A percentile compares a stretch with the other conserved stretches of the same genome.
These are phyloP conservation scores for Candida tibetensis DNA, from an alignment of 805 yeast species.

Conservation along the genomic window DNA sequence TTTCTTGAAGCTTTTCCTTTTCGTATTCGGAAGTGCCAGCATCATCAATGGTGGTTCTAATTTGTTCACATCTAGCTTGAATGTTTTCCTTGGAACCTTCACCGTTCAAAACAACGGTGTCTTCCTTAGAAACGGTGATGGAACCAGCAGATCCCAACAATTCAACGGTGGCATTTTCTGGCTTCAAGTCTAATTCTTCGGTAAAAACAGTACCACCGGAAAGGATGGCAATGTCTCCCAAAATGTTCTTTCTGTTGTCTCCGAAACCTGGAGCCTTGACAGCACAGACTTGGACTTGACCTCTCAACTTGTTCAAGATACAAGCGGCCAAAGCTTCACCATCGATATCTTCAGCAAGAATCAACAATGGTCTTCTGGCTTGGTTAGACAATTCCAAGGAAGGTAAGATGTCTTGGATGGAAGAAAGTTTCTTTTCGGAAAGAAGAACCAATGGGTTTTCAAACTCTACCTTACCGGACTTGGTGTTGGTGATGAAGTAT, in stretches of 20 bases:
- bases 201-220: constrained; percentile 92
- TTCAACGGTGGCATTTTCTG: constrained; percentile 89
- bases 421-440: constrained; percentile 88
- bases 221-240: constrained; percentile 92
- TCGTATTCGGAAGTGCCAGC: constrained; percentile 84
- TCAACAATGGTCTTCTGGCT: constrained; percentile 86
- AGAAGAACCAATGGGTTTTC: constrained; percentile 88
- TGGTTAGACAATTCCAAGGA: constrained; percentile 91
- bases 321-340: constrained; percentile 99
- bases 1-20: constrained; percentile 94
- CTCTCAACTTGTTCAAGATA: constrained; percentile 93
- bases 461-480: constrained; percentile 89
- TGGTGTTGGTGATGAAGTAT: constrained; percentile 91
- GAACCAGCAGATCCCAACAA: constrained; percentile 90
- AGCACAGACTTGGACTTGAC: constrained; percentile 96
- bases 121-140: constrained; percentile 90
- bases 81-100: constrained; percentile 82
- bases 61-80: constrained; percentile 87
- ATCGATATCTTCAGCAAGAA: constrained; percentile 93
- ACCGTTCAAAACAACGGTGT: constrained; percentile 91
- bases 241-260: constrained; percentile 94
- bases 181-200: constrained; percentile 92
- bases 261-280: constrained; percentile 99
- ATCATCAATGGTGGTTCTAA: constrained; percentile 75
- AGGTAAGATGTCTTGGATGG: constrained; percentile 89